Percentiles rank a stretch among this genome's conserved stretches.
Evolutionary conservation across 768 basidiomycete genomes (phyloP).

Genomic region (Mycena belliarum): DNA sequence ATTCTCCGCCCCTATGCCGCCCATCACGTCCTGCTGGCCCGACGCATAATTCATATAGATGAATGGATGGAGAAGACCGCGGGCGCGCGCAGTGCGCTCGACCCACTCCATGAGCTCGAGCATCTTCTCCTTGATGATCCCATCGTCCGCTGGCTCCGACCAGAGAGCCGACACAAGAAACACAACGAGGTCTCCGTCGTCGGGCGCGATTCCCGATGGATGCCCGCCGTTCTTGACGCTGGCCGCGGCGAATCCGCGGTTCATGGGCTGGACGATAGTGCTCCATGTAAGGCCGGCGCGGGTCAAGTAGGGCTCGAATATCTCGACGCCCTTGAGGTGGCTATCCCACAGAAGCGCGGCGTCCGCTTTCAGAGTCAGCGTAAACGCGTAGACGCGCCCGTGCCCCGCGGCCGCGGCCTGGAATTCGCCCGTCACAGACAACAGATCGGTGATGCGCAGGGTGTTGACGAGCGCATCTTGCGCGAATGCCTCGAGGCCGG

Average conservation of each 20-base stretch:
- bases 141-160: constrained; percentile 19
- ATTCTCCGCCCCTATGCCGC: constrained; percentile 10
- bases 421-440: constrained; percentile 20
- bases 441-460: constrained; percentile 17
- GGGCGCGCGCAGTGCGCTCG: constrained; percentile 10
- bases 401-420: constrained; percentile 12
- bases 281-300: constrained; percentile 17
- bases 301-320: constrained; percentile 16
- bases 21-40: constrained; percentile 14
- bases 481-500: constrained; percentile 3
- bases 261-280: constrained; percentile 15
- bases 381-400: constrained; percentile 18
- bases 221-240: constrained; percentile 14
- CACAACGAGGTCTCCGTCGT: constrained; percentile 21
- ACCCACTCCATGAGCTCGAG: constrained; percentile 9
- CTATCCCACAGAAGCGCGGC: constrained; percentile 19
- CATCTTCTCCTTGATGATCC: constrained; percentile 13
- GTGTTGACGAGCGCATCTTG: constrained; percentile 16
- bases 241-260: constrained; percentile 9
- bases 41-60: constrained; percentile 22
- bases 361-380: constrained; percentile 19
- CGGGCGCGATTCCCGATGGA: constrained; percentile 17
- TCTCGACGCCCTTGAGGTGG: constrained; percentile 14
- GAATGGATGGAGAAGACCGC: constrained; percentile 17
- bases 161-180: constrained; percentile 16